phyloP scores from a whole-genome alignment of 2,329 filamentous ascomycete genomes.

The Macroventuria anomochaeta region DNA sequence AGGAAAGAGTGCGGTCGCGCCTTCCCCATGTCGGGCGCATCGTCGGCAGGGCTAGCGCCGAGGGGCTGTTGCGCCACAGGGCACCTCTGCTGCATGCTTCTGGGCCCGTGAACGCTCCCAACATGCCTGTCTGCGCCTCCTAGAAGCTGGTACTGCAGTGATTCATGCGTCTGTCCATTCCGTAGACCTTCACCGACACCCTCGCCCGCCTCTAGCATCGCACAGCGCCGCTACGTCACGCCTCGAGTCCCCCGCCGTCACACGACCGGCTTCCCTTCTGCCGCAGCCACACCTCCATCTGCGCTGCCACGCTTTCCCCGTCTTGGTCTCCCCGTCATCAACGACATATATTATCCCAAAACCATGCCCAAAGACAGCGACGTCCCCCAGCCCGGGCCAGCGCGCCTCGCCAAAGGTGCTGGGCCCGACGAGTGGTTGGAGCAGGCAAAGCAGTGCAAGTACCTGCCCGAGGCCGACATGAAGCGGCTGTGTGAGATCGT shows the following conservation, averaged over 20 bases:
- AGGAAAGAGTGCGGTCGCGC: slow-evolving; percentile 7
- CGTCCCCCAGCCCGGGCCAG: slow-evolving; percentile 89
- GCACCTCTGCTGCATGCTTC: slow-evolving; percentile 14
- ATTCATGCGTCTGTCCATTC: background rate
- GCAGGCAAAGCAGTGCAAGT: slow-evolving; percentile 95
- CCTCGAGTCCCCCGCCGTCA: slow-evolving; percentile 38
- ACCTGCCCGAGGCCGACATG: slow-evolving; percentile 95
- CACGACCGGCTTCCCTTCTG: slow-evolving; percentile 30
- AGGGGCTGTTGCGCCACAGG: slow-evolving; percentile 18
- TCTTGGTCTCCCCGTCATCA: background rate
- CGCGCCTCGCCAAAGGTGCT: slow-evolving; percentile 80
- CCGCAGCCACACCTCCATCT: slow-evolving; percentile 17
- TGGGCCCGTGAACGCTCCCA: slow-evolving; percentile 4
- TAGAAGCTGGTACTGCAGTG: too few species aligned
- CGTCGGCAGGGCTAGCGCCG: slow-evolving; percentile 24
- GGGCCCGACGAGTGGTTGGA: slow-evolving; percentile 96
- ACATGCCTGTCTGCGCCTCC: background rate
- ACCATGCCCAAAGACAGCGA: slow-evolving; percentile 62
- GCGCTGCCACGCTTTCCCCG: background rate
- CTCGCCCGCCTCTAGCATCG: slow-evolving; percentile 27
- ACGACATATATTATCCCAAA: too few species aligned
- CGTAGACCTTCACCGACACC: slow-evolving; percentile 5
- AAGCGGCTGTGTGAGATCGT: slow-evolving; percentile 99
- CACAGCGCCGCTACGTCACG: slow-evolving; percentile 35
- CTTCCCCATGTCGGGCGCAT: slow-evolving; percentile 6